Evolutionary conservation across 441 rosid genomes (phyloP).

Genomic region (Pelargonium citronellum): DNA sequence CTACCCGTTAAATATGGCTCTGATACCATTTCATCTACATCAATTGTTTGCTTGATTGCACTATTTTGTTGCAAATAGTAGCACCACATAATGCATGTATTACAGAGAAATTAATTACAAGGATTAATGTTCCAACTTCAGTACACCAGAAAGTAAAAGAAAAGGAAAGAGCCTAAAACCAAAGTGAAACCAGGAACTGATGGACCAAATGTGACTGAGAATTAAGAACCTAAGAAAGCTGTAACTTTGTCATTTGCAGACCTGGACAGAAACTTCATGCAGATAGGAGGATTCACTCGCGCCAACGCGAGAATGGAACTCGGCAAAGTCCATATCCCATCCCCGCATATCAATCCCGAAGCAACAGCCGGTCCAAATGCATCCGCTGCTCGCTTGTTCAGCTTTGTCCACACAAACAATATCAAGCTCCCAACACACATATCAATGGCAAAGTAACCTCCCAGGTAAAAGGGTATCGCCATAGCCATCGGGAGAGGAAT

Average conservation of each 20-base stretch:
- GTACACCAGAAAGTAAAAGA: too few species aligned
- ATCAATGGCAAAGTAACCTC: slow-evolving; percentile 80
- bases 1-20: too few species aligned
- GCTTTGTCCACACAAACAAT: slow-evolving; percentile 63
- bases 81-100: too few species aligned
- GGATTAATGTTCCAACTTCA: too few species aligned
- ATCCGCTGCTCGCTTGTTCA: slow-evolving; percentile 46
- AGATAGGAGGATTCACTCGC: slow-evolving; percentile 65
- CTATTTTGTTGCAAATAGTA: too few species aligned
- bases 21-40: too few species aligned
- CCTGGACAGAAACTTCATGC: slow-evolving; percentile 59
- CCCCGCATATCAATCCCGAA: slow-evolving; percentile 73
- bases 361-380: slow-evolving; percentile 63
- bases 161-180: too few species aligned
- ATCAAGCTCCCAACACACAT: slow-evolving; percentile 80
- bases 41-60: too few species aligned
- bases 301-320: slow-evolving; percentile 68
- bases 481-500: slow-evolving; percentile 94
- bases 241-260: slow-evolving; percentile 32
- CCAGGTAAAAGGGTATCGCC: slow-evolving; percentile 93
- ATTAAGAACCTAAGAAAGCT: slow-evolving; percentile 29
- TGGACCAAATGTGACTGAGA: too few species aligned
- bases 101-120: too few species aligned
- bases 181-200: too few species aligned
- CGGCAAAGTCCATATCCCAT: slow-evolving; percentile 86